A percentile compares a stretch with the other conserved stretches of the same genome.
phyloP scores from a whole-genome alignment of 2,329 filamentous ascomycete species.

The Kalmusia sp. region DNA sequence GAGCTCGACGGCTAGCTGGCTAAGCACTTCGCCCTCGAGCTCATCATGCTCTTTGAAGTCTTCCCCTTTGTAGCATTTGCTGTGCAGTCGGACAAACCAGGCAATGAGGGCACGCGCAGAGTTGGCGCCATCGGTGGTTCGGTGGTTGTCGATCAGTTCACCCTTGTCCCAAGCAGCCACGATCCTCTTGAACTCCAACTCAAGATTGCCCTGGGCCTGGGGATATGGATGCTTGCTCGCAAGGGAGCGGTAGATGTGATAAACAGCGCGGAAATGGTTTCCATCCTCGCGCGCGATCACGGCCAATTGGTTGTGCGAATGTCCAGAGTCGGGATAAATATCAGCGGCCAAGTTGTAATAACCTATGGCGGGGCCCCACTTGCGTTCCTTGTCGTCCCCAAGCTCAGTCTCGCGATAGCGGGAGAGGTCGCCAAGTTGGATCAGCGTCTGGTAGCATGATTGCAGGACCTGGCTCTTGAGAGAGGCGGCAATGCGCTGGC shows the following conservation, averaged over 20 bases:
- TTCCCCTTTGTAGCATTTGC: slow-evolving; percentile 79
- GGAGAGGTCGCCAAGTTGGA: slow-evolving; percentile 88
- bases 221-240: slow-evolving; percentile 77
- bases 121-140: slow-evolving; percentile 54
- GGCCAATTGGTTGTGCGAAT: slow-evolving; percentile 88
- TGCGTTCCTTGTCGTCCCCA: slow-evolving; percentile 69
- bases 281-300: slow-evolving; percentile 81
- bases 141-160: slow-evolving; percentile 55
- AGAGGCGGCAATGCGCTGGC: slow-evolving; percentile 49
- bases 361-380: slow-evolving; percentile 79
- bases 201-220: slow-evolving; percentile 76
- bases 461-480: slow-evolving; percentile 68
- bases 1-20: slow-evolving; percentile 75
- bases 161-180: slow-evolving; percentile 63
- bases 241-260: slow-evolving; percentile 86
- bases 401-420: slow-evolving; percentile 81
- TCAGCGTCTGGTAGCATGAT: slow-evolving; percentile 82
- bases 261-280: slow-evolving; percentile 84
- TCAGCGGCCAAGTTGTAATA: slow-evolving; percentile 86
- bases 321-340: slow-evolving; percentile 78
- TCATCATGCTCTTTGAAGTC: slow-evolving; percentile 78
- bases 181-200: slow-evolving; percentile 77
- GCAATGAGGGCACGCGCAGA: slow-evolving; percentile 71
- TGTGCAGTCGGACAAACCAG: slow-evolving; percentile 88
- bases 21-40: slow-evolving; percentile 83